phyloP scores from a whole-genome alignment of 2,329 filamentous ascomycete genomes.

The Trichophyton mentagrophytes region DNA sequence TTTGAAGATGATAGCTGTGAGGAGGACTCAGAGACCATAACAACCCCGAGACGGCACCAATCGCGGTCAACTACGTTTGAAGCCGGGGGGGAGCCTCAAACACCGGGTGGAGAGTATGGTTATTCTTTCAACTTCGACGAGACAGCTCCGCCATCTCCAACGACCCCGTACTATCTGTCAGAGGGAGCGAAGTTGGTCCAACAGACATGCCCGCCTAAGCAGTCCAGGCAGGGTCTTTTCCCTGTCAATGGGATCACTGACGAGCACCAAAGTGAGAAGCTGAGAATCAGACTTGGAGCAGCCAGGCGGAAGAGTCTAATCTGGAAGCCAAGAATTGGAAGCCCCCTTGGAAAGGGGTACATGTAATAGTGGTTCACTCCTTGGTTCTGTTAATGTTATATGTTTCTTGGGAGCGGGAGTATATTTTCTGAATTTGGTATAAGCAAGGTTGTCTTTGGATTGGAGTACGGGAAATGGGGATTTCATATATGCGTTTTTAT shows the following conservation, averaged over 20 bases:
- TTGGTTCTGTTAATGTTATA: neutral
- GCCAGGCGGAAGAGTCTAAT: conserved; percentile 65
- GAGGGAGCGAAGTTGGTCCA: conserved; percentile 35
- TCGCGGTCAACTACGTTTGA: neutral
- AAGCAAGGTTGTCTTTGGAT: neutral
- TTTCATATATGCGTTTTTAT: neutral
- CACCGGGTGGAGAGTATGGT: conserved; percentile 16
- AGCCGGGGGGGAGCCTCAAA: neutral
- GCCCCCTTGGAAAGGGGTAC: conserved; percentile 45
- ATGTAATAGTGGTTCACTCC: neutral
- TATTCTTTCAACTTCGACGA: conserved; percentile 24
- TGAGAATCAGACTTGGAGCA: conserved; percentile 53
- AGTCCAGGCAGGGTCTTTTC: conserved; percentile 33
- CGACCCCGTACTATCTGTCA: conserved; percentile 35
- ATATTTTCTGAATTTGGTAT: neutral
- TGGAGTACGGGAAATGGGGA: neutral
- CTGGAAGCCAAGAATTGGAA: conserved; percentile 62
- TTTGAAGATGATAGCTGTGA: neutral
- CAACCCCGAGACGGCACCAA: neutral
- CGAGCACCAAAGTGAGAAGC: conserved; percentile 25
- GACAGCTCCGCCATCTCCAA: conserved; percentile 31
- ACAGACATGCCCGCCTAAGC: conserved; percentile 44
- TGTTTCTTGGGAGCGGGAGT: neutral
- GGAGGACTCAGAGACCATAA: neutral
- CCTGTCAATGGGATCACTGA: conserved; percentile 18